Base-by-base conservation (phyloP, 192 early-diverging fungal genomes). In the Backusella mclennaniae region DNA sequence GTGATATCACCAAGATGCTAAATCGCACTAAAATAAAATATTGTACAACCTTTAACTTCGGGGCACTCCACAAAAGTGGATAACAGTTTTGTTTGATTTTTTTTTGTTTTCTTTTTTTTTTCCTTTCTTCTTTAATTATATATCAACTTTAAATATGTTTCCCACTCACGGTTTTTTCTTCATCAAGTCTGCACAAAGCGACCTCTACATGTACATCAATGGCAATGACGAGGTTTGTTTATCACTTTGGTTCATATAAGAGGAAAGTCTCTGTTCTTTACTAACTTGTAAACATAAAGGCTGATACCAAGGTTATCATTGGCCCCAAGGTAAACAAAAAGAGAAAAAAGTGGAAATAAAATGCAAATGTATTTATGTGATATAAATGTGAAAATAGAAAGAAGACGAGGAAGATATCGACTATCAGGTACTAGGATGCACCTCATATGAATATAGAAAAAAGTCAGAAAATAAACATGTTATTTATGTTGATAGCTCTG, bases 161-260 rank as follows among this genome's bases (percentile, higher is more conserved):
- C 74, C 74, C 8, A 23, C 17, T n/a, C 14, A 75, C 26, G 66
- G 66, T 29, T 70, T 74, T 35, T 79, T 79, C 38, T 79, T 63
- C 38, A 73, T 79, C 38, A 79, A 79, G 49, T 68, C 23, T 12
- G 49, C 46, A n/a, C 67, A 79, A 6, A 69, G n/a, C 41, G 73
- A 66, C 66, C 67, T 73, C 17, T 73, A 74, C 1, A 26, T 79
- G 12, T 56, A 53, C 29, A 73, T 74, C 69, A 56, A 69, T 35
- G 31, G 21, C 12, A 39, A 19, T 15, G 36, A 66, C 5, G 49
- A 73, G 15, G 46, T 38, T 21, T 63, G 56, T 63, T 49, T 49
- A 63, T 29, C 23, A 14, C 9, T 19, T 59, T 29, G 6, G 19
- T 63, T 63, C 9, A 63, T 29, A 46, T 41, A 19, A 11, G 3